Percentiles rank a stretch among this genome's conserved stretches.
Conservation (phyloP, 1,139 yeast genomes). For the Pichia sp. region DNA sequence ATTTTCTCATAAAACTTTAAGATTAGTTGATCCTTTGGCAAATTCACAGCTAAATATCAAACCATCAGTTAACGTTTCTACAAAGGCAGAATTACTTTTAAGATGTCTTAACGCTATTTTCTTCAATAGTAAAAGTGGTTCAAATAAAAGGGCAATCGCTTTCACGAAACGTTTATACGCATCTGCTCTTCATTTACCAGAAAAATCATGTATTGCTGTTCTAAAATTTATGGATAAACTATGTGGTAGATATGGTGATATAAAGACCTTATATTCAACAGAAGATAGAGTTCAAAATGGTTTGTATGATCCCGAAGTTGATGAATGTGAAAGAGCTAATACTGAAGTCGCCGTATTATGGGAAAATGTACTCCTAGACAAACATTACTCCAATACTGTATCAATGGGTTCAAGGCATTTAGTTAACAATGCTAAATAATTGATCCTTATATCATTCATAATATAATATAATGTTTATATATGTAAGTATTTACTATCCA, state of each 20-base stretch:
- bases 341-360: conserved; percentile 85
- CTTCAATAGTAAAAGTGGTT: conserved; percentile 68
- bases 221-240: conserved; percentile 73
- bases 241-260: conserved; percentile 57
- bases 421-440: conserved; percentile 26
- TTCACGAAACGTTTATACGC: conserved; percentile 75
- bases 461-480: too few species aligned
- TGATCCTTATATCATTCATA: too few species aligned
- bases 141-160: conserved; percentile 67
- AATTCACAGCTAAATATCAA: conserved; percentile 30
- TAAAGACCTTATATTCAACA: conserved; percentile 72
- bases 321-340: conserved; percentile 68
- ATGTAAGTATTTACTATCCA: too few species aligned
- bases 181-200: conserved; percentile 69
- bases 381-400: conserved; percentile 80
- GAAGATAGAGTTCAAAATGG: conserved; percentile 86
- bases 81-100: conserved; percentile 77
- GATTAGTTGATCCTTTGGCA: conserved; percentile 70
- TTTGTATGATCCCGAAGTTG: conserved; percentile 55
- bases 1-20: conserved; percentile 69
- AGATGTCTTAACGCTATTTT: conserved; percentile 75
- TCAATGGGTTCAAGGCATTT: conserved; percentile 44
- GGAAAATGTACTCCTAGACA: conserved; percentile 73
- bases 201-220: conserved; percentile 73
- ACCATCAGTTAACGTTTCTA: conserved; percentile 77